These are phyloP conservation scores for Fusarium chlamydosporum DNA, from an alignment of 2,329 filamentous ascomycete species.

Conservation along the genomic window DNA sequence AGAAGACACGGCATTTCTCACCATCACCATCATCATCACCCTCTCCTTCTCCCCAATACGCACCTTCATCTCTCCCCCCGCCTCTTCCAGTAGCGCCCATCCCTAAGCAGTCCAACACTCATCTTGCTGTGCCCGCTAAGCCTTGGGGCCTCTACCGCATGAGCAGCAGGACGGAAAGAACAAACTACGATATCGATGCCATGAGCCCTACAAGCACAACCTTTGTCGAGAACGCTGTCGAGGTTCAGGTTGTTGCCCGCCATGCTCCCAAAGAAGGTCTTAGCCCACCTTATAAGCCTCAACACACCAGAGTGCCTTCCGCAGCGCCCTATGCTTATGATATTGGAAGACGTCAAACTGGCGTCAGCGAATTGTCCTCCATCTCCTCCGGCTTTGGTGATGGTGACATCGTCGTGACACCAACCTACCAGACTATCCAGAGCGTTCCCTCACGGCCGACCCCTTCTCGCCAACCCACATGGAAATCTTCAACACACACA, in stretches of 20 bases:
- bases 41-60: constrained; percentile 2
- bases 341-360: constrained; percentile 51
- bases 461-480: constrained; percentile 33
- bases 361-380: constrained; percentile 68
- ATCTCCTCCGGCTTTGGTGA: constrained; percentile 76
- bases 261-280: constrained; percentile 40
- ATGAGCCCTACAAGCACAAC: constrained; percentile 45
- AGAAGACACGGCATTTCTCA: constrained; percentile 41
- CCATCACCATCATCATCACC: constrained; percentile 20
- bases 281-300: constrained; percentile 18
- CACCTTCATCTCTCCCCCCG: constrained; percentile 7
- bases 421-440: constrained; percentile 41
- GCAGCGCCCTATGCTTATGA: constrained; percentile 40
- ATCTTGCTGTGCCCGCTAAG: constrained; percentile 44
- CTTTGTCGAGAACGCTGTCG: constrained; percentile 46
- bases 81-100: constrained; percentile 23
- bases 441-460: constrained; percentile 35
- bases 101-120: constrained; percentile 46
- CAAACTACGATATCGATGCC: constrained; percentile 33
- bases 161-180: constrained; percentile 24
- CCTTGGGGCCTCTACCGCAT: constrained; percentile 41
- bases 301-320: constrained; percentile 39
- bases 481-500: constrained; percentile 32
- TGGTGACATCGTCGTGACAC: constrained; percentile 68
- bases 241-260: constrained; percentile 42